A percentile compares a stretch with the other conserved stretches of the same genome.
These are phyloP conservation scores for Grammothele lineata DNA, from an alignment of 768 basidiomycete species.

Conservation along the genomic window DNA sequence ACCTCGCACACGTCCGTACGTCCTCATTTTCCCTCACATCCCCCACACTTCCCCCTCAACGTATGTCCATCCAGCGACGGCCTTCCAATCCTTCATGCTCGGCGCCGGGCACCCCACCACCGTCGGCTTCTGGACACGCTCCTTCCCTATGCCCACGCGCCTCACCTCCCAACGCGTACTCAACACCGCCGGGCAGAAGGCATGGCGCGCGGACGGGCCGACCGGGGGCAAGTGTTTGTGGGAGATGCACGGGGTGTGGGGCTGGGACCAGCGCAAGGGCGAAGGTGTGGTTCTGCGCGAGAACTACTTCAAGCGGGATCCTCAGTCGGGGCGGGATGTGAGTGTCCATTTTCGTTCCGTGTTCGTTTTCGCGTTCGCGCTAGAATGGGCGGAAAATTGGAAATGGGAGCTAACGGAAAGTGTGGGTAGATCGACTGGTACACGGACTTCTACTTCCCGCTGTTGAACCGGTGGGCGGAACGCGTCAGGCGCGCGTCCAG, in stretches of 20 bases:
- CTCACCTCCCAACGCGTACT: conserved; percentile 53
- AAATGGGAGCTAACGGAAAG: background rate
- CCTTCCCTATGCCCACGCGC: conserved; percentile 86
- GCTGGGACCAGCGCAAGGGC: conserved; percentile 65
- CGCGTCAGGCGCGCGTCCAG: conserved; percentile 47
- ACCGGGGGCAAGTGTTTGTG: conserved; percentile 72
- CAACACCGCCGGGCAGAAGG: conserved; percentile 55
- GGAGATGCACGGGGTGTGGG: conserved; percentile 94
- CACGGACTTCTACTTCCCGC: conserved; percentile 78
- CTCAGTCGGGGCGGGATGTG: conserved; percentile 59
- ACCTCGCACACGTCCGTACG: conserved; percentile 74
- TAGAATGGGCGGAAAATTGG: background rate
- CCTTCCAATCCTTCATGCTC: conserved; percentile 88
- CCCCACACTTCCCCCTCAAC: background rate
- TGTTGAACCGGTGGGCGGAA: conserved; percentile 63
- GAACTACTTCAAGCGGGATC: conserved; percentile 78
- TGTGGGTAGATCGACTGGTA: conserved; percentile 74
- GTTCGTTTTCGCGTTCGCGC: background rate
- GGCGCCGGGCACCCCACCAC: conserved; percentile 81
- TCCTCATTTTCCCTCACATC: conserved; percentile 16
- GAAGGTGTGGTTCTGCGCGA: conserved; percentile 75
- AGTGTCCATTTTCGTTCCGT: conserved; percentile 9
- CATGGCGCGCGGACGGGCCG: conserved; percentile 74
- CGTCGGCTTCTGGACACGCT: conserved; percentile 77
- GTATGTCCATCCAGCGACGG: conserved; percentile 50